Evolutionary conservation across 2,329 filamentous ascomycete species (phyloP), one percentile per base, ranked within the genome.

Genomic region (Cryphonectria nitschkei): DNA sequence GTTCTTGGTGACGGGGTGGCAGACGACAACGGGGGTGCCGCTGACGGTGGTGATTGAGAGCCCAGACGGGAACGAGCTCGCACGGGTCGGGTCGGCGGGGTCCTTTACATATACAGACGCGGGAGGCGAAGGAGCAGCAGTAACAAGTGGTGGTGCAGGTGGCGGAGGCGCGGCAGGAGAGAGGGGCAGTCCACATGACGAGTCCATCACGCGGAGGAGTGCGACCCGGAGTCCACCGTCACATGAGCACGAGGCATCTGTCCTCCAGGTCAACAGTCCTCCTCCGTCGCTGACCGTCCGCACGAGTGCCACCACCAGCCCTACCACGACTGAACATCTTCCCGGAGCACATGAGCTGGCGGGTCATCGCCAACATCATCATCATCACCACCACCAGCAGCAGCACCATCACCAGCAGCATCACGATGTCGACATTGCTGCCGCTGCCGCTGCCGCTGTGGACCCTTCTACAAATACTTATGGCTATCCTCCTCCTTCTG

Each of bases 381-480:
- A 50, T 7, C 46, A 50, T 1, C 43, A 46, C 7, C 46, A 50
- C 2, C 46, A 50, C 6, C 46, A 50, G 46, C 46, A 50, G 43
- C 43, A 50, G 19, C 43, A 50, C 1, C 43, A 50, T 5, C 43
- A 50, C 22, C 19, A 50, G n/a, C 46, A 19, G 11, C 43, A 50
- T 50, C 43, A 50, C 16, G 43, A 50, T 22, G 43, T 39, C 37
- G 37, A 39, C 37, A 39, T 50, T 8, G 19, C 19, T 19, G 43
- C 19, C 5, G 43, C 43, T 50, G 43, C 43, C 2, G 43, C 43
- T 50, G 46, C 22, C 22, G 46, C 46, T 3, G 74, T 77, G 76
- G 74, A 85, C 75, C 68, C 85, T 82, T 72, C 82, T 87, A 79
- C 86, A 81, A 86, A 87, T 79, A 85, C 84, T 61, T 88, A 88